Conservation (phyloP, 108 stramenopile genomes). For the Cyclotella kingstonii region DNA sequence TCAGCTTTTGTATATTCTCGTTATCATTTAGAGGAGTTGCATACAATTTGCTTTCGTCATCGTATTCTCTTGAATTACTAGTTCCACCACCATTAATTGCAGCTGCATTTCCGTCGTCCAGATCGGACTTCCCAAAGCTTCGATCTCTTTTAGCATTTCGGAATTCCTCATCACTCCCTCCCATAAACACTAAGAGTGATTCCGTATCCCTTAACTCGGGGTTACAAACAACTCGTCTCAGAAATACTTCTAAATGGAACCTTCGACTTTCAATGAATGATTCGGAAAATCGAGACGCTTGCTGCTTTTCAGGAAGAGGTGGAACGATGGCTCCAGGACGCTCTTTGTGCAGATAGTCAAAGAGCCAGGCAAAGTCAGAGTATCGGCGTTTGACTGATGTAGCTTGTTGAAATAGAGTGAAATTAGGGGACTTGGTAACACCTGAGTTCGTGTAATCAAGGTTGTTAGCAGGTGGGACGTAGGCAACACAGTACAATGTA, state of each 20-base stretch:
- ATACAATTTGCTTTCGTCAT: conserved; percentile 2
- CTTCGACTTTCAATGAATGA: conserved; percentile 74
- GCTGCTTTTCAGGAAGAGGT: conserved; percentile 81
- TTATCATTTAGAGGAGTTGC: neutral
- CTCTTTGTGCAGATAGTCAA: conserved; percentile 65
- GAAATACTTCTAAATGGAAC: conserved; percentile 72
- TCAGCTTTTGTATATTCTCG: conserved; percentile 7
- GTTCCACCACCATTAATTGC: conserved; percentile 22
- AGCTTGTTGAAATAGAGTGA: conserved; percentile 15
- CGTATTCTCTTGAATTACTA: conserved; percentile 4
- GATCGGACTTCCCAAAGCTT: conserved; percentile 14
- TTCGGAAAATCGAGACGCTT: conserved; percentile 53
- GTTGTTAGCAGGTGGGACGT: conserved; percentile 11
- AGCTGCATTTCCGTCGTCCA: neutral
- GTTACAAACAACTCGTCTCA: conserved; percentile 65
- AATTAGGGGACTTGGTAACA: neutral
- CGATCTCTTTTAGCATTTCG: conserved; percentile 49
- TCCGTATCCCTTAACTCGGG: conserved; percentile 64
- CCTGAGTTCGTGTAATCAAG: neutral
- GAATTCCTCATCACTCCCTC: conserved; percentile 53
- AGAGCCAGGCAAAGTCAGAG: conserved; percentile 89
- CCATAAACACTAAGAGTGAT: conserved; percentile 70
- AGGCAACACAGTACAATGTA: conserved; percentile 31
- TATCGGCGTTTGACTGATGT: conserved; percentile 77
- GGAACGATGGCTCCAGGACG: conserved; percentile 88